phyloP scores from a whole-genome alignment of 179 eudicot species.

The Camellia oleifera region DNA sequence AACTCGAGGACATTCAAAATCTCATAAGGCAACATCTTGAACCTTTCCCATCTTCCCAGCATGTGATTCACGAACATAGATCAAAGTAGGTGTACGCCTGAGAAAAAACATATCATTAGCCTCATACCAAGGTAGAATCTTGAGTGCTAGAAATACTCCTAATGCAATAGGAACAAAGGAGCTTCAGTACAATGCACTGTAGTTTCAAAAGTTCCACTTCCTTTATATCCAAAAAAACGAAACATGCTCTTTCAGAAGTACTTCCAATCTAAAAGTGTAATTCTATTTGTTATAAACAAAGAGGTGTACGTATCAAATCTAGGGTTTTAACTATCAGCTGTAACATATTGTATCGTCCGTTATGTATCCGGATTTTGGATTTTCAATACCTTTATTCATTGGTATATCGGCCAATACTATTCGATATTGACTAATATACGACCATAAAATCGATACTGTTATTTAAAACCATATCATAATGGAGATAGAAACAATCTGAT shows the following conservation, averaged over 20 bases:
- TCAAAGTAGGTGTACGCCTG: conserved; percentile 95
- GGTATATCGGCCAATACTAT: too few species aligned
- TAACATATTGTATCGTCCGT: too few species aligned
- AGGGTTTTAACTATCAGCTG: too few species aligned
- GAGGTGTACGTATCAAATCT: too few species aligned
- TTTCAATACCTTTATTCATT: too few species aligned
- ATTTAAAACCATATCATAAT: background rate
- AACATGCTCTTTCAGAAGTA: background rate
- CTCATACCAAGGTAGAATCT: conserved; percentile 4
- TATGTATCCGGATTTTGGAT: too few species aligned
- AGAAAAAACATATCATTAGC: conserved; percentile 16
- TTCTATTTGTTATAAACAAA: background rate
- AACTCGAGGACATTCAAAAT: conserved; percentile 95
- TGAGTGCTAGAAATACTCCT: conserved; percentile 3
- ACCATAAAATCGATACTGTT: too few species aligned
- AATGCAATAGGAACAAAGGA: background rate
- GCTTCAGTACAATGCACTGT: background rate
- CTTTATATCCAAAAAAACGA: background rate
- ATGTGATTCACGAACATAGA: conserved; percentile 95
- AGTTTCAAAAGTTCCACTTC: background rate
- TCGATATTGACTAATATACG: too few species aligned
- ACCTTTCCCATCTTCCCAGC: conserved; percentile 85
- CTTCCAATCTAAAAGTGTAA: background rate
- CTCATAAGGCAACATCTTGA: conserved; percentile 81
- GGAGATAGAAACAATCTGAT: background rate